Base-by-base conservation (phyloP, 2,329 filamentous ascomycete species). In the Xylaria hypoxylon region DNA sequence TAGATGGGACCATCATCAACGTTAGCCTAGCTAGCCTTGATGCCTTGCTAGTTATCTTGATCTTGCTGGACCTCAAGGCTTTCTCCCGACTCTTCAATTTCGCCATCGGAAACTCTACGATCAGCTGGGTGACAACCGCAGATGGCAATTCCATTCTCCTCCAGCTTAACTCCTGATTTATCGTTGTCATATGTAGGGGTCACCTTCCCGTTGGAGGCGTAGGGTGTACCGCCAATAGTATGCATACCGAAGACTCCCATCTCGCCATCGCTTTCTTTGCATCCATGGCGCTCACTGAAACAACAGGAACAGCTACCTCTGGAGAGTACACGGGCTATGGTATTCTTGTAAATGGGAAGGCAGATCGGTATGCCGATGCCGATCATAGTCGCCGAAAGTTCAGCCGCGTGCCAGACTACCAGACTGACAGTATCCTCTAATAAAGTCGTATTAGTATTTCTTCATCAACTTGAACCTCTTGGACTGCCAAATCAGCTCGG, bases 281-380 rank as follows among this genome's bases (percentile, higher is more conserved):
- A 10, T 22, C 17, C 22, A 3, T 24, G 28, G 2, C 24, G 24
- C 19, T 45, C 38, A 13, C 5, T 50, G 6, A 7, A 19, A 4
- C 26, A 22, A 56, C 31, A 38, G 5, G 53, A 24, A 24, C 19
- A 59, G 5, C 19, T 11, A 19, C 26, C 31, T 44, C 15, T 40
- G 22, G 33, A 31, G 4, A 61, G 2, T 11, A 71, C 38, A 26
- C 56, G 51, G 11, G 61, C 42, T 13, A 68, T 38, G 42, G 64
- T 63, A 5, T 62, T n/a, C 8, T 42, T 59, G n/a, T 64, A 69
- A 1, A 69, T 44, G 6, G 72, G 71, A 2, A 69, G 70, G 19
- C 66, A 72, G 11, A 69, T 62, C 10, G 71, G 68, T 22, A 74
- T 71, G 3, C 69, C 68, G 35, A 73, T 66, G 33, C 70, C 66